A percentile compares a stretch with the other conserved stretches of the same genome.
phyloP scores from a whole-genome alignment of 768 basidiomycete species.

The Chalciporus sphaerocephalus region DNA sequence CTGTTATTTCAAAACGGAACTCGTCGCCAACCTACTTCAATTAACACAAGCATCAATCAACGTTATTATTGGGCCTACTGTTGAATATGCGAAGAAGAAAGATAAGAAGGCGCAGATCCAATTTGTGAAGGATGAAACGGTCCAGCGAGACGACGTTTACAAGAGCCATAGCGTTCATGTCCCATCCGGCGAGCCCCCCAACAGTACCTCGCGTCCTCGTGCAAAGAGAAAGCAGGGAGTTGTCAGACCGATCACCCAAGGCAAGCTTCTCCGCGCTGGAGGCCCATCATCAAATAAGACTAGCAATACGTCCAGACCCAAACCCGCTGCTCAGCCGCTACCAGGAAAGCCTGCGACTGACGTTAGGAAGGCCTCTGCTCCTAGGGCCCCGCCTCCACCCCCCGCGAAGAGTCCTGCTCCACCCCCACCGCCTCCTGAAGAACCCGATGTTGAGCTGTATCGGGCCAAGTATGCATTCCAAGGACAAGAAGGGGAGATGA shows the following conservation, averaged over 20 bases:
- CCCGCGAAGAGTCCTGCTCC: constrained; percentile 44
- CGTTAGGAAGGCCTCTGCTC: constrained; percentile 18
- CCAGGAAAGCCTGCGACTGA: constrained; percentile 51
- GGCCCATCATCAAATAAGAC: constrained; percentile 69
- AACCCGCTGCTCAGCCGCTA: constrained; percentile 47
- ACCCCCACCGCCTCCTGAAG: constrained; percentile 51
- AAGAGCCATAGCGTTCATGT: constrained; percentile 92
- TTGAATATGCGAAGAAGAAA: constrained; percentile 95
- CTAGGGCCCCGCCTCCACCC: constrained; percentile 32
- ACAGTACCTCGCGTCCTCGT: constrained; percentile 76
- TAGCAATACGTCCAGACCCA: constrained; percentile 34
- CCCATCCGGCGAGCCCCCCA: constrained; percentile 79
- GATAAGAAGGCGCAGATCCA: constrained; percentile 88
- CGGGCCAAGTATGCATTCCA: constrained; percentile 89
- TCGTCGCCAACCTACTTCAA: constrained; percentile 75
- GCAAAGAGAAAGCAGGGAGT: constrained; percentile 86
- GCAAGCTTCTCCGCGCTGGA: constrained; percentile 73
- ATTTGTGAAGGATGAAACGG: constrained; percentile 83
- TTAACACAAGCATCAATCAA: constrained; percentile 74
- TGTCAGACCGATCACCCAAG: constrained; percentile 79
- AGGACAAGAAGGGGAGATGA: constrained; percentile 90
- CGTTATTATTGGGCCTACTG: constrained; percentile 65
- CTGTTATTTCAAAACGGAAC: constrained; percentile 94
- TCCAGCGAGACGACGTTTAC: constrained; percentile 75
- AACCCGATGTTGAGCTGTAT: constrained; percentile 71